Evolutionary conservation across 208 protist species (phyloP), one percentile per base, ranked within the genome.

Genomic region (Trypanosoma platydactyli): DNA sequence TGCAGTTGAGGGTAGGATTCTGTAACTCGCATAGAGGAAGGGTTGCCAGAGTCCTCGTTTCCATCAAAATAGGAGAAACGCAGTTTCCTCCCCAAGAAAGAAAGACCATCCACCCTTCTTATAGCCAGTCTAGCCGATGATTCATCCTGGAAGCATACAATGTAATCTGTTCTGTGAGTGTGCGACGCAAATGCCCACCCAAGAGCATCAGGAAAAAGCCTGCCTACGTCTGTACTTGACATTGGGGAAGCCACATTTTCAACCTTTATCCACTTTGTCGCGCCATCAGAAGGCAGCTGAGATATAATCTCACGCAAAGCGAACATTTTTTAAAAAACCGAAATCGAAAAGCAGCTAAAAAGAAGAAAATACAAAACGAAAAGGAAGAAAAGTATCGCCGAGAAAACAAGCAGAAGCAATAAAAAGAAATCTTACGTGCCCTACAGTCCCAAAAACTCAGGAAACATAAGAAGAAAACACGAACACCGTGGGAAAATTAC

Each of bases 231-330:
- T 13, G 48, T 38, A 56, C 56, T 68, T 30, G 74, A 70, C 74
- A 79, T 79, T 11, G 74, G 74, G 13, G 74, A 79, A 35, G 63
- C 52, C 3, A 79, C 68, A 72, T 79, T 79, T 25, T 57, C 60
- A 59, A 79, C 68, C 33, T 69, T 60, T 66, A 79, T 70, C 29
- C 55, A 67, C 25, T 44, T 69, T 7, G 74, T 79, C 18, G 74
- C 74, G 16, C 49, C 66, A 58, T 71, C 66, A 25, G 55, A 50
- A 48, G 66, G 66, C n/a, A 71, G 18, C 16, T 58, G 29, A 7
- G 57, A 71, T 6, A 71, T 29, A 51, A 71, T 54, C 11, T 64
- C 48, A 4, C 66, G 66, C 33, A 71, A 49, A 24, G 46, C 42
- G 50, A 71, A 71, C 57, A 71, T 71, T 49, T 22, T 33, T 27